Evolutionary conservation across 257 asterid genomes (phyloP).

Genomic region (Nicotiana attenuata): DNA sequence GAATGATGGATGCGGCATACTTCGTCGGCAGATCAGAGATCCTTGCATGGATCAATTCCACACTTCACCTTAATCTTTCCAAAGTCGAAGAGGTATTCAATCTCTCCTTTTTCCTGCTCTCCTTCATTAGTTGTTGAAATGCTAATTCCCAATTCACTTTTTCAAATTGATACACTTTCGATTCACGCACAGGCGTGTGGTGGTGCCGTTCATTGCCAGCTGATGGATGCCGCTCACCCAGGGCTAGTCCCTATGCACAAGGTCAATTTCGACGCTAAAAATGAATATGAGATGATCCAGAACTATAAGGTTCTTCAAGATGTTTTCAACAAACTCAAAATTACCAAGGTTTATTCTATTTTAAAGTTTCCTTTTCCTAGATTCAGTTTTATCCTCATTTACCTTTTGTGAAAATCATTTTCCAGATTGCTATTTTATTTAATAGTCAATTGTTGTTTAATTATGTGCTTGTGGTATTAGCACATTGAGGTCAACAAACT

Average conservation of each 20-base stretch:
- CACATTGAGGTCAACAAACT: slow-evolving; percentile 86
- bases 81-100: slow-evolving; percentile 82
- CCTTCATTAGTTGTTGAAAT: background rate
- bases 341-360: slow-evolving; percentile 52
- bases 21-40: slow-evolving; percentile 91
- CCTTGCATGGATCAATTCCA: slow-evolving; percentile 79
- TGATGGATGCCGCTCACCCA: slow-evolving; percentile 81
- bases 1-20: slow-evolving; percentile 88
- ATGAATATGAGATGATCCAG: slow-evolving; percentile 85
- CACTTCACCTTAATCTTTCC: slow-evolving; percentile 76
- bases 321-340: slow-evolving; percentile 77
- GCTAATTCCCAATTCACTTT: background rate
- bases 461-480: slow-evolving; percentile 22
- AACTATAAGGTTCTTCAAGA: slow-evolving; percentile 91
- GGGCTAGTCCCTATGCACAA: slow-evolving; percentile 93
- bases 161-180: background rate
- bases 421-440: background rate
- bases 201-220: slow-evolving; percentile 91
- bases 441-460: background rate
- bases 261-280: slow-evolving; percentile 83
- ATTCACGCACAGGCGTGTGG: slow-evolving; percentile 52
- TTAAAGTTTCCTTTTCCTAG: background rate
- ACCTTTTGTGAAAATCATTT: background rate
- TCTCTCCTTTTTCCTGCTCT: background rate
- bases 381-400: background rate